Evolutionary conservation across 2,329 filamentous ascomycete genomes (phyloP).

Genomic region (Fusarium begoniae): DNA sequence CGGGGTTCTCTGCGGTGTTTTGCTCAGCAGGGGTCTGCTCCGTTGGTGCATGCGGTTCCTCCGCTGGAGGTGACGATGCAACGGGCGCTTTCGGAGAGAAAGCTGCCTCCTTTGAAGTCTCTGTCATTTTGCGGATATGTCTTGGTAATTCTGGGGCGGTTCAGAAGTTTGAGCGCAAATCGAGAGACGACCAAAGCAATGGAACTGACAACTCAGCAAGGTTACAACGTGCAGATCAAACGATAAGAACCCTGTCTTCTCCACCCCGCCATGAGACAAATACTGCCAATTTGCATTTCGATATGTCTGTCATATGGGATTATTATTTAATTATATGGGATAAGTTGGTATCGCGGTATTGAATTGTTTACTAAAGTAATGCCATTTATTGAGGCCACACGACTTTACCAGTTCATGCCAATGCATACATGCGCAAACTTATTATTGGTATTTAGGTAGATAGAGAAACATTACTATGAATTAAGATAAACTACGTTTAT

Average conservation of each 20-base stretch:
- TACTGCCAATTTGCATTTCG: no score
- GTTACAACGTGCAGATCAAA: neutral
- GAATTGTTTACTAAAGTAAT: no score
- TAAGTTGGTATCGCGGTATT: rapidly evolving
- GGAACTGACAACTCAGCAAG: neutral
- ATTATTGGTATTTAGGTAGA: rapidly evolving
- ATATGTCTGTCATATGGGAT: no score
- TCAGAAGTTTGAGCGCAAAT: rapidly evolving
- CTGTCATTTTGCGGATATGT: neutral
- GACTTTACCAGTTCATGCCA: rapidly evolving
- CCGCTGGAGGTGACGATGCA: neutral
- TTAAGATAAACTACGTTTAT: rapidly evolving
- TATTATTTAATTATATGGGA: no score
- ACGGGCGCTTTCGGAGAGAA: neutral
- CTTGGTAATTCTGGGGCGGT: neutral
- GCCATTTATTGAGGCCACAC: no score
- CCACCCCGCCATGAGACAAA: neutral
- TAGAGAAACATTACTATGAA: no score
- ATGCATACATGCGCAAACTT: rapidly evolving
- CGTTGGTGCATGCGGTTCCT: neutral
- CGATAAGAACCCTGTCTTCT: neutral
- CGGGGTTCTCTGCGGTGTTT: neutral
- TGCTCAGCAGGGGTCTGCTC: neutral
- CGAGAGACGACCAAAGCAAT: neutral
- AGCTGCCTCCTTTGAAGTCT: neutral